A percentile compares a stretch with the other conserved stretches of the same genome.
Conservation (phyloP, 441 rosid genomes). For the Brassica balearica region DNA sequence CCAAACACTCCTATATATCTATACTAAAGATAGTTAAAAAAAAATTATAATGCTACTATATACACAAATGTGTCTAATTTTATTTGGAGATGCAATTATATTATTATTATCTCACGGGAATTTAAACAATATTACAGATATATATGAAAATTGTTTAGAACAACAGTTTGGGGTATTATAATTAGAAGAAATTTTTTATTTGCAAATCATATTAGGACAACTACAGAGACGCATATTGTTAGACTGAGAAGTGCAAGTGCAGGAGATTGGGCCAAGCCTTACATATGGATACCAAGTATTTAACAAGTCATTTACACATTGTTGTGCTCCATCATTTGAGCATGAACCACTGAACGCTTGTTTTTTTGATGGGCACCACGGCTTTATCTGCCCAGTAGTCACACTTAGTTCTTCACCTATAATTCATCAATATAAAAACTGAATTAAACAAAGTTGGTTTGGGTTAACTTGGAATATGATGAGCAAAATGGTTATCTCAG, state of each 20-base stretch:
- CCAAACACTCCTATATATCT: no score
- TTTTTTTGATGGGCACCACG: constrained; percentile 41
- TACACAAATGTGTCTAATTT: neutral
- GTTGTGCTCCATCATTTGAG: constrained; percentile 37
- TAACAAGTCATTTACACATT: constrained; percentile 43
- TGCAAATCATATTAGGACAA: constrained; percentile 41
- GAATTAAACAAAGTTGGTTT: constrained; percentile 13
- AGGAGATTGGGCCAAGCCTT: constrained; percentile 41
- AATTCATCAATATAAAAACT: constrained; percentile 7
- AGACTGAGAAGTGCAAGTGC: constrained; percentile 31
- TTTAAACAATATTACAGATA: neutral
- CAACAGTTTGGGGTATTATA: neutral
- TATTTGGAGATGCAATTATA: neutral
- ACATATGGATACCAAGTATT: constrained; percentile 40
- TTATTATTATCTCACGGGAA: neutral
- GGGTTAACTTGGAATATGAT: constrained; percentile 4
- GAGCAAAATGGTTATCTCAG: constrained; percentile 5
- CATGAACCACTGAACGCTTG: constrained; percentile 42
- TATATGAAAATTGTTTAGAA: constrained; percentile 4
- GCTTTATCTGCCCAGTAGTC: constrained; percentile 18
- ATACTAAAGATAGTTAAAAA: no score
- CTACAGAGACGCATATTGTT: constrained; percentile 34
- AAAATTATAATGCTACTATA: no score
- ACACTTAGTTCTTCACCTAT: constrained; percentile 24
- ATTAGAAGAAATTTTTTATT: neutral